Percentiles rank a stretch among this genome's conserved stretches.
phyloP scores from a whole-genome alignment of 2,329 filamentous ascomycete genomes.

The Curvularia hawaiiensis region DNA sequence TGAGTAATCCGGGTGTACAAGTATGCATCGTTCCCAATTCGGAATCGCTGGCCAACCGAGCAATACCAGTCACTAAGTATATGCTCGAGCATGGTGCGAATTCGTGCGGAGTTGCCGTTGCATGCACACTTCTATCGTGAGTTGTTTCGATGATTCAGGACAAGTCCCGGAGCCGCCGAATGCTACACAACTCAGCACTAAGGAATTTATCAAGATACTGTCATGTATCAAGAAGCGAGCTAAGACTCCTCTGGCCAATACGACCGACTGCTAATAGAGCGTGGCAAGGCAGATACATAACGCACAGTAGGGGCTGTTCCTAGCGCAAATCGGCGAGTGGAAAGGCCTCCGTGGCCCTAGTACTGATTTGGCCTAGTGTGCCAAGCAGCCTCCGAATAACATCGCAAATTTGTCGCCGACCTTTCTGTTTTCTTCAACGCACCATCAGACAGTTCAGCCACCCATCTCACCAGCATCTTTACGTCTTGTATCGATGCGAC shows the following conservation, averaged over 20 bases:
- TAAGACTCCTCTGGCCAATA: neutral
- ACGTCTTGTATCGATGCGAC: slow-evolving; percentile 45
- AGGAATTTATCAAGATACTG: neutral
- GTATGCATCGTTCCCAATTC: neutral
- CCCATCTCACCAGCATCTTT: slow-evolving; percentile 45
- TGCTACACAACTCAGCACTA: neutral
- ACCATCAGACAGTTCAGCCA: slow-evolving; percentile 49
- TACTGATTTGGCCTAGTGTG: slow-evolving; percentile 3
- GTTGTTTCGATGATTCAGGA: neutral
- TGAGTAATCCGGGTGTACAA: slow-evolving; percentile 17
- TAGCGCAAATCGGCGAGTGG: neutral
- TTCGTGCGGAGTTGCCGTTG: neutral
- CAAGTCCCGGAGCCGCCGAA: neutral
- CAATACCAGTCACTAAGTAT: neutral
- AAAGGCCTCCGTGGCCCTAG: neutral
- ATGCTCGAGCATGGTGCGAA: neutral
- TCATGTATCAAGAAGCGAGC: neutral
- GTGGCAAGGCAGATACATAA: neutral
- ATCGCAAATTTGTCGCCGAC: slow-evolving; percentile 22
- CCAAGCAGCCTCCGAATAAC: slow-evolving; percentile 25
- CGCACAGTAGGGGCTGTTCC: neutral
- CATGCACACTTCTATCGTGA: neutral
- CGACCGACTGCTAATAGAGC: neutral
- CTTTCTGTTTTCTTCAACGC: slow-evolving; percentile 33
- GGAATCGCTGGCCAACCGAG: neutral